A percentile compares a stretch with the other conserved stretches of the same genome.
phyloP scores from a whole-genome alignment of 2,329 filamentous ascomycete species.

The Dactylellina parvicollis region DNA sequence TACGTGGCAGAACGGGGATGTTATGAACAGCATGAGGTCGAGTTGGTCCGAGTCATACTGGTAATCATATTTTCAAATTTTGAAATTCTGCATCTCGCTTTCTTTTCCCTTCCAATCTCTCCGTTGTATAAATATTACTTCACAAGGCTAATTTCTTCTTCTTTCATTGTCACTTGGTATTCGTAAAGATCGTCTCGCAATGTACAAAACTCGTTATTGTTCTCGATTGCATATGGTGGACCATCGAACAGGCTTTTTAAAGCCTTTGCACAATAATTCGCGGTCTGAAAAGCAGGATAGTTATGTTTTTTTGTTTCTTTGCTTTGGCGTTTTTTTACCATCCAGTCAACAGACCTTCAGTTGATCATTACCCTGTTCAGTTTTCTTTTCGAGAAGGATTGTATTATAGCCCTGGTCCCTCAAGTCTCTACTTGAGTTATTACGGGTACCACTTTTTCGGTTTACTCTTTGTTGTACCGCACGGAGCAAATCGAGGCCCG shows the following conservation, averaged over 20 bases:
- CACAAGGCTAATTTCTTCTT: background rate
- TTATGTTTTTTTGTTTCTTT: background rate
- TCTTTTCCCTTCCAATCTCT: slow-evolving; percentile 2
- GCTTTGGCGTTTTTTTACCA: slow-evolving; percentile 5
- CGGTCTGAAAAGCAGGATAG: slow-evolving; percentile 17
- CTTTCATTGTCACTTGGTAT: background rate
- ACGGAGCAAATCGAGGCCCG: slow-evolving; percentile 1
- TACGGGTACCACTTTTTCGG: background rate
- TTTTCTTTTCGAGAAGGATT: background rate
- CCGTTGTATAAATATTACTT: slow-evolving; percentile 36
- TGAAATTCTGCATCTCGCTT: background rate
- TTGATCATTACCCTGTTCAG: background rate
- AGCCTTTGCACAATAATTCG: too few relatives aligned
- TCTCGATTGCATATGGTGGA: slow-evolving; percentile 9
- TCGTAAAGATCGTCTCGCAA: too few relatives aligned
- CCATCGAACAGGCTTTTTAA: slow-evolving; percentile 8
- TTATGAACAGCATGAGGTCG: slow-evolving; percentile 39
- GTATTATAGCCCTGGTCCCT: background rate
- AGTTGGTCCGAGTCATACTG: slow-evolving; percentile 52
- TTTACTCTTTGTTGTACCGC: background rate
- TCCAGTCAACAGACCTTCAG: background rate
- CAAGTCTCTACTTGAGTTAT: background rate
- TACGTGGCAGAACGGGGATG: slow-evolving; percentile 47
- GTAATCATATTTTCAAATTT: slow-evolving; percentile 10
- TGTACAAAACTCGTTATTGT: slow-evolving; percentile 40